phyloP scores from a whole-genome alignment of 2,329 filamentous ascomycete species.

The Venturia nashicola region DNA sequence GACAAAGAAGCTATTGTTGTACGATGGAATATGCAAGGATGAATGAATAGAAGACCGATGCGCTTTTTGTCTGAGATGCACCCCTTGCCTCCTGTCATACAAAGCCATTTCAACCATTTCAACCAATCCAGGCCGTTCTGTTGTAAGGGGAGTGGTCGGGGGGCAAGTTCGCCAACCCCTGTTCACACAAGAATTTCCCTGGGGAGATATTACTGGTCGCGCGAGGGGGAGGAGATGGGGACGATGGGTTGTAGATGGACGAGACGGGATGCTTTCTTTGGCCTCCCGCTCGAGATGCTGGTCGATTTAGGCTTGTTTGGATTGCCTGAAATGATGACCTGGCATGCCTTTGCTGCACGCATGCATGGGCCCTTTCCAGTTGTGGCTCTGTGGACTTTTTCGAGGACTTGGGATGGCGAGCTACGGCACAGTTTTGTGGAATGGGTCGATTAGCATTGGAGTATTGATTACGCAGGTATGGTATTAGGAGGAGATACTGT shows the following conservation, averaged over 20 bases:
- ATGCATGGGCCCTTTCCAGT: neutral
- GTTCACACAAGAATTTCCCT: neutral
- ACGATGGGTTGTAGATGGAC: neutral
- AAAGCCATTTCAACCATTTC: neutral
- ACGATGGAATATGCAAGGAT: neutral
- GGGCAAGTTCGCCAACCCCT: neutral
- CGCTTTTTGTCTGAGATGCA: neutral
- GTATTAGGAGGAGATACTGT: neutral
- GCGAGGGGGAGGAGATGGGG: too few species aligned
- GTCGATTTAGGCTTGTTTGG: neutral
- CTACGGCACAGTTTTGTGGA: neutral
- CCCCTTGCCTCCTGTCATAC: neutral
- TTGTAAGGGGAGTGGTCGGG: neutral
- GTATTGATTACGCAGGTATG: neutral
- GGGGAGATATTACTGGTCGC: too few species aligned
- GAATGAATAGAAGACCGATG: neutral
- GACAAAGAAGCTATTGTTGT: neutral
- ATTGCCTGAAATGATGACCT: neutral
- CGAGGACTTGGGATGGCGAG: too few species aligned
- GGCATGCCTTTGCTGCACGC: neutral
- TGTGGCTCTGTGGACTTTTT: too few species aligned
- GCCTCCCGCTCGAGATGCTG: neutral
- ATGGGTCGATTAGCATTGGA: neutral
- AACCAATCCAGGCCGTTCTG: neutral
- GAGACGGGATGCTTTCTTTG: neutral